These are phyloP conservation scores for Tricladium varicosporioides DNA, from an alignment of 2,329 filamentous ascomycete genomes.

Conservation along the genomic window DNA sequence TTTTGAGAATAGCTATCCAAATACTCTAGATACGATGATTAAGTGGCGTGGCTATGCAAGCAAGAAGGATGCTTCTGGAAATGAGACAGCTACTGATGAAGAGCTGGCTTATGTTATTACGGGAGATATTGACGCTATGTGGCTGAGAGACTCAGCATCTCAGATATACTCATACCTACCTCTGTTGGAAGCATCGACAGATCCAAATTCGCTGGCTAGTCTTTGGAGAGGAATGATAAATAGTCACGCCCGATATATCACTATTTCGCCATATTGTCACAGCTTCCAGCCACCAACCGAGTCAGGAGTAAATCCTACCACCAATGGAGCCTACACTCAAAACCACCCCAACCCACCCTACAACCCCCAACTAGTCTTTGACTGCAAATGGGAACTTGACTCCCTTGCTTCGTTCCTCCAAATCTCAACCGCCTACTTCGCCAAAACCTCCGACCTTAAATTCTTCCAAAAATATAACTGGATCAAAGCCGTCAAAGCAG, in stretches of 20 bases:
- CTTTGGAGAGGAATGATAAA: slow-evolving; percentile 71
- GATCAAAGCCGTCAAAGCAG: slow-evolving; percentile 66
- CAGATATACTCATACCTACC: slow-evolving; percentile 69
- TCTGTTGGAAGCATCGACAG: slow-evolving; percentile 54
- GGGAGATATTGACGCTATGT: slow-evolving; percentile 74
- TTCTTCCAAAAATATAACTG: slow-evolving; percentile 75
- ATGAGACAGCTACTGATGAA: slow-evolving; percentile 45
- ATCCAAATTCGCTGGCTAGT: slow-evolving; percentile 59
- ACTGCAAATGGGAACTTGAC: slow-evolving; percentile 96
- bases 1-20: slow-evolving; percentile 72
- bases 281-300: slow-evolving; percentile 83
- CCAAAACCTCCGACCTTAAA: slow-evolving; percentile 64
- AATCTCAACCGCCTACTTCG: slow-evolving; percentile 75
- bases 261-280: slow-evolving; percentile 80
- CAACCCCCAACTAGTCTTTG: slow-evolving; percentile 71
- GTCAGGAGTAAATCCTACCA: slow-evolving; percentile 59
- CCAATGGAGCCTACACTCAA: slow-evolving; percentile 58
- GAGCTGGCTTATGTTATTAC: slow-evolving; percentile 61
- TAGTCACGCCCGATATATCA: slow-evolving; percentile 65
- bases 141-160: slow-evolving; percentile 82
- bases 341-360: slow-evolving; percentile 68
- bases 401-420: slow-evolving; percentile 84
- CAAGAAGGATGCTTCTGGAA: slow-evolving; percentile 37
- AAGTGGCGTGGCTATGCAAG: slow-evolving; percentile 62
- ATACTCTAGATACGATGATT: slow-evolving; percentile 72